Base-by-base conservation (phyloP, 2,329 filamentous ascomycete species). In the Conoideocrella luteorostrata region DNA sequence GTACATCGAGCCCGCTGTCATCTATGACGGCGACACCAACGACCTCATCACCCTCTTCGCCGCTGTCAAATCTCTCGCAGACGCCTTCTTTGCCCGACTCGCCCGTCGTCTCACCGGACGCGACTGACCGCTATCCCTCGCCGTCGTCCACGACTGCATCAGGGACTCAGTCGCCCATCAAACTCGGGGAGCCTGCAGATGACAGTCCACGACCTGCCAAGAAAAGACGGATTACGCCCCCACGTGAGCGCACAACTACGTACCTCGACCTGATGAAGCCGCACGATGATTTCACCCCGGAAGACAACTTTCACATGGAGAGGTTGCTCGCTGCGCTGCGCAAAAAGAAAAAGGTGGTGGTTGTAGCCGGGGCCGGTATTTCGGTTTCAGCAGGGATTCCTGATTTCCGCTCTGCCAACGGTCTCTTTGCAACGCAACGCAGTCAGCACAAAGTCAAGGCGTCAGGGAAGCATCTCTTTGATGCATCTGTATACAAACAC, bases 321-420 rank as follows among this genome's bases (percentile, higher is more conserved):
- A 77, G 82, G 44, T 71, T 98, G 23, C 68, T 90, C 35, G 78
- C 82, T 34, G 83, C 82, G 20, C 66, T 98, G 44, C 84, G 85
- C 57, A 89, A 86, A 59, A 93, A 93, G 72, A 87, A 90, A 68
- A 96, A 95, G 70, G 95, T 98, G 60, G 88, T 98, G 26, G 88
- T 97, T 41, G 86, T 98, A 62, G 93, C 91, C 37, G 93, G 93
- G 46, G 93, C 93, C 51, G 93, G 93, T 49, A 98, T 98, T 56
- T 97, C 93, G 30, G 93, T 96, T 41, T 91, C 91, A 43, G 91
- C 93, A 54, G 93, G 93, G 50, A 94, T 98, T 56, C 93, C 93
- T 55, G 93, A 98, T 64, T 98, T 98, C 59, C 88, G 93, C 52
- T 98, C 93, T 5, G 83, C 87, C 10, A 84, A 82, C 47, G 93